These are phyloP conservation scores for Rhytidiadelphus loreus DNA, from an alignment of 225 moss, liverwort and hornwort species.

Conservation along the genomic window DNA sequence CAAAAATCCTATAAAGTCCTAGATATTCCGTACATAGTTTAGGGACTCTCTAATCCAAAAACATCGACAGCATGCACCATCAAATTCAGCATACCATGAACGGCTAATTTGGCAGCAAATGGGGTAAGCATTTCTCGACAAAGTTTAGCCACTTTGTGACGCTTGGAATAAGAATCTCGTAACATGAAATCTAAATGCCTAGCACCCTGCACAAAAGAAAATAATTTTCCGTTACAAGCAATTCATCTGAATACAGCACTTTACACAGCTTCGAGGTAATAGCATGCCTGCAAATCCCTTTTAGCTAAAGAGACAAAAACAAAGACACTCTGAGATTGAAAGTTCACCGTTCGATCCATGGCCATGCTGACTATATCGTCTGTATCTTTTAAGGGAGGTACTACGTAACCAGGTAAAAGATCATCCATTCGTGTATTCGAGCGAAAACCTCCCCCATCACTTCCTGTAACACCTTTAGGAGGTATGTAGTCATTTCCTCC, in stretches of 20 bases:
- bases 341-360: slow-evolving; percentile 39
- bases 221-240: not conserved
- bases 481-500: slow-evolving; percentile 42
- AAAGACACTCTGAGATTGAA: not conserved
- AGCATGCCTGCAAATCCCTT: not conserved
- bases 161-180: slow-evolving; percentile 34
- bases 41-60: not conserved
- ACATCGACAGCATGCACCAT: not conserved
- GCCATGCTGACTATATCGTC: slow-evolving; percentile 53
- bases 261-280: not conserved
- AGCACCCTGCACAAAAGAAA: slow-evolving; percentile 25
- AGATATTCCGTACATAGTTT: not conserved
- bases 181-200: slow-evolving; percentile 54
- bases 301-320: not conserved
- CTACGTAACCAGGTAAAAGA: slow-evolving; percentile 37
- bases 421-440: slow-evolving; percentile 44
- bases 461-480: slow-evolving; percentile 42
- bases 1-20: not conserved
- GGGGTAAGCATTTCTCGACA: slow-evolving; percentile 46
- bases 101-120: slow-evolving; percentile 36
- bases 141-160: slow-evolving; percentile 44
- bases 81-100: slow-evolving; percentile 29
- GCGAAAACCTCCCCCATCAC: slow-evolving; percentile 44
- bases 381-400: slow-evolving; percentile 44
- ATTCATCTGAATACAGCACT: not conserved